Base-by-base conservation (phyloP, 441 rosid genomes). In the Biscutella laevigata region DNA sequence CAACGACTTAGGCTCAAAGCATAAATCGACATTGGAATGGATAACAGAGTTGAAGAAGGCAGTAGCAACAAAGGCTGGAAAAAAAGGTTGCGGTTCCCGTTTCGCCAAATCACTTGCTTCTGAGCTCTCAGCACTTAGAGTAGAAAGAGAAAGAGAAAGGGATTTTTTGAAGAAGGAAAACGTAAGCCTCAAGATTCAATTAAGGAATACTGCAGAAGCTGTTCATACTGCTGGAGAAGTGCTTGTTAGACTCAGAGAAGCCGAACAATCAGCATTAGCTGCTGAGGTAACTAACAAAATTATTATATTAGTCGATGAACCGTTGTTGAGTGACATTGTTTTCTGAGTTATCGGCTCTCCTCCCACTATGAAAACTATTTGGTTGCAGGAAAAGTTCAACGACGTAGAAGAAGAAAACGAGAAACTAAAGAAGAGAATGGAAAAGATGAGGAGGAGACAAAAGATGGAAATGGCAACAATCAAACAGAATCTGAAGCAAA, bases 181-280 rank as follows among this genome's bases (percentile, higher is more conserved):
- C 62, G 63, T 69, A 56, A 81, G 74, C 66, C 95, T 87, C 25
- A 85, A 72, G 69, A 65, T 72, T 67, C 98, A 91, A 73, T 76
- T 87, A 16, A 74, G 92, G 43, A 84, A 90, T 75, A 90, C 95
- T 25, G 98, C 96, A 29, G 96, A 90, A 68, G 98, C 96, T 39
- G 98, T 90, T 62, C 98, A 87, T 68, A 86, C 95, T 41, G 95
- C 98, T n/a, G 96, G 98, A 62, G 98, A 90, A 67, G 83, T 90
- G 21, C 96, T 90, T 36, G 95, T 83, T 15, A 64, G 95, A 69
- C 80, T 90, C 26, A 77, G 81, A 74, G 98, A 85, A 77, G 88
- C 95, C 9, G 95, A 88, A 62, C 88, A 85, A 57, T 76, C 86
- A 4, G 80, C 94, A 47, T 67, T 84, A 44, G 67, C 57, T 48